Conservation (phyloP, 441 rosid genomes). For the Populus hybrid region DNA sequence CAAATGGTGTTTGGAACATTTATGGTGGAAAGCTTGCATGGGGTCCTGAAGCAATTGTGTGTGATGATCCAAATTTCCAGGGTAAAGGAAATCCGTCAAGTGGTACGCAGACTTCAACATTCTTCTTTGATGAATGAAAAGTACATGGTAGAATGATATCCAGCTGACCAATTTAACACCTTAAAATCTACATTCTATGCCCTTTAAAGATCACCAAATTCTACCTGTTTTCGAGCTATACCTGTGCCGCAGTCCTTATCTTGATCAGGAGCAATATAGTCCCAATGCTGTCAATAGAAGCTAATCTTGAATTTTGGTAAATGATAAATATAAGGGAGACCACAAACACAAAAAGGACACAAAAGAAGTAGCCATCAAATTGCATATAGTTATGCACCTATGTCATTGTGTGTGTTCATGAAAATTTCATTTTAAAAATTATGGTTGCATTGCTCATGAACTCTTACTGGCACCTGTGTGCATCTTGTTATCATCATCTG, state of each 20-base stretch:
- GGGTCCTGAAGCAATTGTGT: slow-evolving; percentile 61
- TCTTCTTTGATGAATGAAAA: not conserved
- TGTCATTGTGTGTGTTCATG: not conserved
- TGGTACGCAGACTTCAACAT: slow-evolving; percentile 28
- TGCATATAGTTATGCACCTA: not conserved
- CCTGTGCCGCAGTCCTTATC: not conserved
- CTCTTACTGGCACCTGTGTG: not conserved
- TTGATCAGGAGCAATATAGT: not conserved
- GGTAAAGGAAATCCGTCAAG: slow-evolving; percentile 56
- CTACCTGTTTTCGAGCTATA: not conserved
- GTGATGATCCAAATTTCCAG: slow-evolving; percentile 54
- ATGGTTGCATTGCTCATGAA: not conserved
- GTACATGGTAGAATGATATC: slow-evolving; percentile 2
- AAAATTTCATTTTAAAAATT: not conserved
- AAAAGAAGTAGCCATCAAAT: too few relatives aligned
- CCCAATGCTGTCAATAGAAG: not conserved
- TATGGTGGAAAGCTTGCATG: slow-evolving; percentile 53
- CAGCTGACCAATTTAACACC: not conserved
- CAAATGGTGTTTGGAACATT: slow-evolving; percentile 56
- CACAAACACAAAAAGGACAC: not conserved
- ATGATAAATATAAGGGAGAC: not conserved
- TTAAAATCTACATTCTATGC: not conserved
- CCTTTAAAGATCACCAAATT: not conserved
- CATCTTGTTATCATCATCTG: not conserved
- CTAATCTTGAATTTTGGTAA: not conserved